Evolutionary conservation across 805 yeast species (phyloP).

Genomic region (Candida palmyrensis): DNA sequence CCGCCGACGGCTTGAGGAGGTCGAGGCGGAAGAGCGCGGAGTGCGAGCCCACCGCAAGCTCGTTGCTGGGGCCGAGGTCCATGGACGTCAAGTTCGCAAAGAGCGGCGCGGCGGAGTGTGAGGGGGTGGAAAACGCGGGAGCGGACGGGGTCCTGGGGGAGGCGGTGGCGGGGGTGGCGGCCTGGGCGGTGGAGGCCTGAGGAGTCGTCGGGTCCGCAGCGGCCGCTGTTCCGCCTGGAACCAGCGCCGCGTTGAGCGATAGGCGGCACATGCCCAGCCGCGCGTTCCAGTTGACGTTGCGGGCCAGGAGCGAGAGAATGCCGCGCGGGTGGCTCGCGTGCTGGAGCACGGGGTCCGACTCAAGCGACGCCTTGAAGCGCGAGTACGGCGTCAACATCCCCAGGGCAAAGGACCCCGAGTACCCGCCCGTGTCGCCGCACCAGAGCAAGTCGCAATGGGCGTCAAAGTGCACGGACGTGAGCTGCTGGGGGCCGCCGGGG

Average conservation of each 20-base stretch:
- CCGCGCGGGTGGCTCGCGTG: conserved; percentile 27
- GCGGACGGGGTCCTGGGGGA: too few relatives aligned
- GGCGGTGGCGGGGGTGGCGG: background rate
- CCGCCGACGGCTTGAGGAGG: conserved; percentile 21
- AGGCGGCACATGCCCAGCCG: conserved; percentile 28
- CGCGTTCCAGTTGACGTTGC: conserved; percentile 27
- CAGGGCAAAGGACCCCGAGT: conserved; percentile 28
- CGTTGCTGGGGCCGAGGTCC: conserved; percentile 25
- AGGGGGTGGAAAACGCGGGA: too few relatives aligned
- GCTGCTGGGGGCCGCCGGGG: conserved; percentile 8
- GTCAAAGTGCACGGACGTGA: conserved; percentile 51
- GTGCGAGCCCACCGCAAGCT: conserved; percentile 24
- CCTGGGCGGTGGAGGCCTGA: background rate
- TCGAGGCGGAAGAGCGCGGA: conserved; percentile 26
- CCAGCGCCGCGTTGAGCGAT: conserved; percentile 6
- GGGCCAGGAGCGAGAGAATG: conserved; percentile 27
- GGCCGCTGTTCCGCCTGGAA: too few relatives aligned
- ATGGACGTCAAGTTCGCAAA: conserved; percentile 24
- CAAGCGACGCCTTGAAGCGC: conserved; percentile 22
- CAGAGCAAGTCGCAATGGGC: conserved; percentile 71
- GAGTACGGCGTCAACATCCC: conserved; percentile 26
- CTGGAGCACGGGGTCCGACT: conserved; percentile 22
- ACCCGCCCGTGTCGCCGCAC: conserved; percentile 71
- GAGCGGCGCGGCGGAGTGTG: conserved; percentile 8
- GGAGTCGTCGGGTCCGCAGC: too few relatives aligned